Percentiles rank a stretch among this genome's conserved stretches.
Evolutionary conservation across 2,329 filamentous ascomycete species (phyloP).

Genomic region (Reticulascus tulasneorum): DNA sequence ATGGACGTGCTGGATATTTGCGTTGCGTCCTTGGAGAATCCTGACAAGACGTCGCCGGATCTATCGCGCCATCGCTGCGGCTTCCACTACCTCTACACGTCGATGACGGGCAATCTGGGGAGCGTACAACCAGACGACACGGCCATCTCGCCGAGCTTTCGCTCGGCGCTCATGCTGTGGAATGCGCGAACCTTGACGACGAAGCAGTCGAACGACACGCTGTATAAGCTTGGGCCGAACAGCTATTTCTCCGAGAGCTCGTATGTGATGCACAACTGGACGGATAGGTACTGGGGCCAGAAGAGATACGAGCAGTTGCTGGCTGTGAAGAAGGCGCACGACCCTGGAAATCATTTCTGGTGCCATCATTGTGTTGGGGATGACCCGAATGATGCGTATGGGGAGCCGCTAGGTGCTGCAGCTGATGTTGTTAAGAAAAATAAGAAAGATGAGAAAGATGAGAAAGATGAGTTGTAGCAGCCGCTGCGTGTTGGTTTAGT

Average conservation of each 20-base stretch:
- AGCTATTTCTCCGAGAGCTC: conserved; percentile 1
- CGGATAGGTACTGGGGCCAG: neutral
- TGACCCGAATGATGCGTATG: conserved; percentile 1
- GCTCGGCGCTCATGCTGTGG: conserved; percentile 1
- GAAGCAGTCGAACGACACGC: neutral
- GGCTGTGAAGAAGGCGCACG: conserved; percentile 1
- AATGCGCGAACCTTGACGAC: conserved; percentile 1
- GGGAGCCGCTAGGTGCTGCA: neutral
- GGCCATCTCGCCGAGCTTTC: conserved; percentile 1
- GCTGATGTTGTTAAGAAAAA: neutral
- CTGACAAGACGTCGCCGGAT: conserved; percentile 7
- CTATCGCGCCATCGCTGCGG: conserved; percentile 4
- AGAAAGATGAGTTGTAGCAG: neutral
- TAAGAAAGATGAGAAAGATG: no score
- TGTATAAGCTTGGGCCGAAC: neutral
- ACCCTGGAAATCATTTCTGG: neutral
- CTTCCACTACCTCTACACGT: conserved; percentile 14
- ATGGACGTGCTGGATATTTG: conserved; percentile 13
- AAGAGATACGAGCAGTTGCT: neutral
- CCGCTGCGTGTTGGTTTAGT: no score
- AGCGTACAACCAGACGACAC: conserved; percentile 11
- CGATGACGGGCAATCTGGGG: conserved; percentile 10
- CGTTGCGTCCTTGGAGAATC: conserved; percentile 7
- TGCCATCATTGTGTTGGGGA: conserved; percentile 1
- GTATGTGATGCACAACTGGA: conserved; percentile 1